Base-by-base conservation (phyloP, 768 basidiomycete species). In the Melanogaster broomeanus region DNA sequence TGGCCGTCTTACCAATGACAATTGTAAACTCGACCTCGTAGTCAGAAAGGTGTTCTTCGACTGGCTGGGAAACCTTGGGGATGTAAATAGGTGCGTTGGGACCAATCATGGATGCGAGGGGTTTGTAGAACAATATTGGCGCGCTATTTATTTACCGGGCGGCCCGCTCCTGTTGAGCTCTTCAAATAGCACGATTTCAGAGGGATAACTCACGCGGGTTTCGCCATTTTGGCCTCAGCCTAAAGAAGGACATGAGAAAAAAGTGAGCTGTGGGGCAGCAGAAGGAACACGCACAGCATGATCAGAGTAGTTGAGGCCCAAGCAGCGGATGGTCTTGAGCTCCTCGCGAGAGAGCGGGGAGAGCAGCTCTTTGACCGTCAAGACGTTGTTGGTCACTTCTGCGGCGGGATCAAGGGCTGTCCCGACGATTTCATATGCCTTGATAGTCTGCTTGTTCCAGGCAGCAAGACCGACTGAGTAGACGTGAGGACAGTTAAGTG, bases 261-360 rank as follows among this genome's bases (percentile, higher is more conserved):
- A 48, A 52, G 53, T 3, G n/a, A 16, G 11, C 12, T 2, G n/a
- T 11, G 13, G n/a, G 22, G 27, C n/a, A 18, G 38, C 9, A 59
- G 19, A 42, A 52, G 33, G 35, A 22, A 31, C 18, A 67, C 79
- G 53, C 60, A 80, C 90, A 7, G 90, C 90, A 72, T 92, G 89
- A 60, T 91, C 89, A n/a, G 79, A 78, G 63, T 93, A 93, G 65
- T 93, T 93, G 42, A 93, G 70, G 0, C 90, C 90, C 12, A 93
- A 70, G 68, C 88, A 90, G 11, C 90, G 79, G 24, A 89, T 87
- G 3, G 85, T 70, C 53, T 81, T 82, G 55, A 90, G 75, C 61
- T 89, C 76, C 53, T 85, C 80, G 37, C 79, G 72, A 9, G 86
- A 77, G 22, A 93, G 75, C 11, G 90, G 90, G 3, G 82, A 72